Evolutionary conservation across 176 grass and related monocot species (phyloP).

Genomic region (Oropetium thomaeum): DNA sequence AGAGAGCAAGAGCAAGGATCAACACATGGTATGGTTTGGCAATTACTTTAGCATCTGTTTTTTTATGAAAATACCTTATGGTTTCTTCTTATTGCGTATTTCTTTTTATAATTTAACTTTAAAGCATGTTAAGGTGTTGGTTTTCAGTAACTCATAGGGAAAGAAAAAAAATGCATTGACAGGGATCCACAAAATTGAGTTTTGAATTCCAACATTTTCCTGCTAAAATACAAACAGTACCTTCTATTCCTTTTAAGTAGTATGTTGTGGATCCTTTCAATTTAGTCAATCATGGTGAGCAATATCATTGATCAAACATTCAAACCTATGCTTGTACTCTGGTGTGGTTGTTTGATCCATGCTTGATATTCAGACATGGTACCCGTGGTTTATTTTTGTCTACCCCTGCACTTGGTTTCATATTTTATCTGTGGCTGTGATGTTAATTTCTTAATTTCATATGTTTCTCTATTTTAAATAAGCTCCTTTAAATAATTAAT

Average conservation of each 20-base stretch:
- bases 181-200: not conserved
- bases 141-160: not conserved
- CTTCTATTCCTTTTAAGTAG: not conserved
- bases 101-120: not conserved
- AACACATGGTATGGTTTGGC: constrained; percentile 54
- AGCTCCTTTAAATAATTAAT: not conserved
- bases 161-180: not conserved
- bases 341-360: no score
- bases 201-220: not conserved
- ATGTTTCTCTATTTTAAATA: constrained; percentile 6
- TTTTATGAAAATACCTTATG: not conserved
- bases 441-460: not conserved
- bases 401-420: not conserved
- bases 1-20: constrained; percentile 65
- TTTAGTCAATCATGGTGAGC: not conserved
- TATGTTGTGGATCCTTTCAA: not conserved
- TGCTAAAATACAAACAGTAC: not conserved
- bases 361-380: not conserved
- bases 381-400: not conserved
- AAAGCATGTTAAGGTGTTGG: not conserved
- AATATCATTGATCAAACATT: not conserved
- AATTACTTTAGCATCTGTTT: constrained; percentile 32
- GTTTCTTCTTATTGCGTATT: not conserved
- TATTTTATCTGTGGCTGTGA: not conserved
- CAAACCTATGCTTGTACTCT: no score